These are phyloP conservation scores for Trichoderma koningiopsis DNA, from an alignment of 2,329 filamentous ascomycete species.

Conservation along the genomic window DNA sequence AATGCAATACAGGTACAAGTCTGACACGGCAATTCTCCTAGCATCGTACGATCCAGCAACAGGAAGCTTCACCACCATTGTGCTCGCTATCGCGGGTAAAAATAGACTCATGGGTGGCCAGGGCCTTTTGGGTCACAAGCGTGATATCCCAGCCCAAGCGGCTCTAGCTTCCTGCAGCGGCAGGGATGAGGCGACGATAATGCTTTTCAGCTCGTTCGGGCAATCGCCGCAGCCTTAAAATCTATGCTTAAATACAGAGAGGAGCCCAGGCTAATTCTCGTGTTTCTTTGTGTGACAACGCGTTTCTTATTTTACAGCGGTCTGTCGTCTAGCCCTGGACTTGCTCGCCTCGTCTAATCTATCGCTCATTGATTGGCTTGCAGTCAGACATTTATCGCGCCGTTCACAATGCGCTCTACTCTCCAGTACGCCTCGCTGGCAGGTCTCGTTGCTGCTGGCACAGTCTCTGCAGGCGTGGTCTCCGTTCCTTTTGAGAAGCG, in stretches of 20 bases:
- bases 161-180: conserved; percentile 16
- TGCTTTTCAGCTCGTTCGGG: conserved; percentile 19
- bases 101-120: conserved; percentile 12
- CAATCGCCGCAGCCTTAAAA: conserved; percentile 14
- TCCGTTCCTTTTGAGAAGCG: conserved; percentile 29
- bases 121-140: background rate
- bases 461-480: conserved; percentile 31
- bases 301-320: background rate
- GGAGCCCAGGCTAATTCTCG: background rate
- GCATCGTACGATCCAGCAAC: background rate
- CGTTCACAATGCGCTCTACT: conserved; percentile 15
- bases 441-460: conserved; percentile 24
- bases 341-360: background rate
- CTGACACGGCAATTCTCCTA: background rate
- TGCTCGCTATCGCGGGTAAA: background rate
- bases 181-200: conserved; percentile 15
- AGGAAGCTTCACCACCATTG: background rate
- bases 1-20: background rate
- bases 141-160: conserved; percentile 9
- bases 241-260: conserved; percentile 23
- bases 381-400: too few species aligned
- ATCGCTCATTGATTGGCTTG: background rate
- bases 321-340: background rate
- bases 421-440: conserved; percentile 18
- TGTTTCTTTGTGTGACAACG: background rate